These are phyloP conservation scores for Escallonia herrerae DNA, from an alignment of 129 eudicot genomes.

Conservation along the genomic window DNA sequence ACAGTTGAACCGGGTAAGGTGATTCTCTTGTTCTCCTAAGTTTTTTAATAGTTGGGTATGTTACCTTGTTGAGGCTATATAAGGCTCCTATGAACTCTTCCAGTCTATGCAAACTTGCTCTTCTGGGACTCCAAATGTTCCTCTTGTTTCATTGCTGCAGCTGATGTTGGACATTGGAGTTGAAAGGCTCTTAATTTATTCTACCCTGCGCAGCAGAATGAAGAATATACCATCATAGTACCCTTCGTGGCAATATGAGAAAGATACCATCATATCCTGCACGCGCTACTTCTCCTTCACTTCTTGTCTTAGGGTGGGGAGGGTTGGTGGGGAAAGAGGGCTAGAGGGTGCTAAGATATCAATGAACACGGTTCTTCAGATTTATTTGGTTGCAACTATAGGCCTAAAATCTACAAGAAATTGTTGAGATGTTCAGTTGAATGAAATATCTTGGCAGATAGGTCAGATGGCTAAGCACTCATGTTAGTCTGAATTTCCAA, in stretches of 20 bases:
- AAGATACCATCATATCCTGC: no score
- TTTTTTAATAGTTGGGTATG: not conserved
- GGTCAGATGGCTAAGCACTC: no score
- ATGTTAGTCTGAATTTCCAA: no score
- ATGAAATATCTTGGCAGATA: not conserved
- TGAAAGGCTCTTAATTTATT: not conserved
- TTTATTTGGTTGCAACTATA: not conserved
- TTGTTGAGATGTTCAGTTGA: not conserved
- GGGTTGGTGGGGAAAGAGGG: no score
- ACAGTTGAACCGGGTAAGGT: conserved; percentile 66
- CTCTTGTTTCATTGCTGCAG: not conserved
- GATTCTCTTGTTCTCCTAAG: not conserved
- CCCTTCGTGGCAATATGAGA: no score
- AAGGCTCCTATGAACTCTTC: not conserved
- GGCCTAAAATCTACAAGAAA: not conserved
- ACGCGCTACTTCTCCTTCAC: no score
- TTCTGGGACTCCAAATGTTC: not conserved
- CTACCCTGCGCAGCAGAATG: not conserved
- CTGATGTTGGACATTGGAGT: not conserved
- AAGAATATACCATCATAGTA: no score
- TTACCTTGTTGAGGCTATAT: not conserved
- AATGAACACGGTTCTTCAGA: no score
- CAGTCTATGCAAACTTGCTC: not conserved
- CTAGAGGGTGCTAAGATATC: no score
- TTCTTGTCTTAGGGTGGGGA: no score